Base-by-base conservation (phyloP, 129 eudicot genomes). In the Ambrosia artemisiifolia region DNA sequence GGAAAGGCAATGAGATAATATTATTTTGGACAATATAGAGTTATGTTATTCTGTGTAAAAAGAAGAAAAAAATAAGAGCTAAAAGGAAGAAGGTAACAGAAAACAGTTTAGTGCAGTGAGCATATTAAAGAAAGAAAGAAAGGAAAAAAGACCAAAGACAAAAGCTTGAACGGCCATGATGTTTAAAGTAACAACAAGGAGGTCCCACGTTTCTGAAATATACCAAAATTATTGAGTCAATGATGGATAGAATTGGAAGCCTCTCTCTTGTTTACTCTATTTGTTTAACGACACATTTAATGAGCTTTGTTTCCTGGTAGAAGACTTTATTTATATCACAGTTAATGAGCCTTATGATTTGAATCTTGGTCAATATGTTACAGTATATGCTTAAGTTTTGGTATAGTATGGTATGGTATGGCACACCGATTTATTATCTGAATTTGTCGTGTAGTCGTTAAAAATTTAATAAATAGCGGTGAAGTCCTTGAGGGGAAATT, bases 211-310 rank as follows among this genome's bases (percentile, higher is more conserved):
- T 12, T 80, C 66, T 80, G 79, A 28, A 63, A 24, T 20, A 12
- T 74, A 74, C 70, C 73, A 73, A 73, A 78, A 80, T 50, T 71
- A 74, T 80, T 61, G 49, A 73, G 79, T 77, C 81, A 71, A 57
- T 75, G 49, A 67, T 67, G 60, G 61, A 42, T 43, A 40, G 20
- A 62, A 62, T 46, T 59, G 81, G 81, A 77, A 49, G 40, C 51
- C 65, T 19, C 40, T 60, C n/a, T 64, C 20, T 59, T 30, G 56
- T 36, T 49, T 67, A 55, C 72, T 78, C 47, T 49, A 43, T 71
- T 67, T 70, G 35, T 48, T 72, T 72, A 46, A 73, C 16, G 75
- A 67, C 75, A 80, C 51, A 74, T 74, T 73, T 47, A 79, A 73
- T 72, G 79, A 35, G 71, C 49, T 57, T 34, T 70, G 47, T 79